Conservation (phyloP, 208 protist species). For the Phytomonas francai region DNA sequence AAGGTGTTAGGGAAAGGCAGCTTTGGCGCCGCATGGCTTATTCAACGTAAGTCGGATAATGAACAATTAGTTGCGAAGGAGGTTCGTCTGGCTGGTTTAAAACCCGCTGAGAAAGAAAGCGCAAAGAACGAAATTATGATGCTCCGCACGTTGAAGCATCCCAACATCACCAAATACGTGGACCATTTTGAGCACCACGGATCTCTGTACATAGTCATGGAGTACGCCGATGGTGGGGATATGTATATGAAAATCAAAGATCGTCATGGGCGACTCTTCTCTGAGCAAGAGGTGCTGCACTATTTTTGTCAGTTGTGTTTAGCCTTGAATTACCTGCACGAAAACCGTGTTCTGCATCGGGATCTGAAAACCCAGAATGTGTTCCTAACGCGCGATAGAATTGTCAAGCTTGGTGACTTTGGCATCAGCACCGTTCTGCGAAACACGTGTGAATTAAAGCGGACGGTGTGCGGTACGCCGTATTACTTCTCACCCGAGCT, state of each 20-base stretch:
- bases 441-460: conserved; percentile 85
- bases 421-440: conserved; percentile 88
- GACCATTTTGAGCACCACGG: conserved; percentile 77
- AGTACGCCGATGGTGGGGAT: conserved; percentile 88
- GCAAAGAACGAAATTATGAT: conserved; percentile 88
- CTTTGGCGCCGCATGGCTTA: conserved; percentile 87
- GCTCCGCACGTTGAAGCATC: conserved; percentile 75
- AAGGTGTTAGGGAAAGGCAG: conserved; percentile 88
- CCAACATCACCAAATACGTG: conserved; percentile 88
- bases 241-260: conserved; percentile 82
- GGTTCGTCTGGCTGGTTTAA: conserved; percentile 65
- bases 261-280: conserved; percentile 52
- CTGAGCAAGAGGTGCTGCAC: conserved; percentile 74
- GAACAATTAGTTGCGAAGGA: conserved; percentile 88
- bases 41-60: conserved; percentile 70
- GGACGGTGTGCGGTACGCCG: conserved; percentile 91
- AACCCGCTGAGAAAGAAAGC: conserved; percentile 68
- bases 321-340: conserved; percentile 79
- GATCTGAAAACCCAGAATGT: conserved; percentile 91
- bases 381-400: conserved; percentile 76
- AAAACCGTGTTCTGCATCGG: conserved; percentile 79
- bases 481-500: conserved; percentile 96
- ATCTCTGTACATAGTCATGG: conserved; percentile 89
- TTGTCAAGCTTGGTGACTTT: conserved; percentile 90
- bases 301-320: conserved; percentile 84